Conservation (phyloP, 768 basidiomycete genomes). For the Tulasnella calospora region DNA sequence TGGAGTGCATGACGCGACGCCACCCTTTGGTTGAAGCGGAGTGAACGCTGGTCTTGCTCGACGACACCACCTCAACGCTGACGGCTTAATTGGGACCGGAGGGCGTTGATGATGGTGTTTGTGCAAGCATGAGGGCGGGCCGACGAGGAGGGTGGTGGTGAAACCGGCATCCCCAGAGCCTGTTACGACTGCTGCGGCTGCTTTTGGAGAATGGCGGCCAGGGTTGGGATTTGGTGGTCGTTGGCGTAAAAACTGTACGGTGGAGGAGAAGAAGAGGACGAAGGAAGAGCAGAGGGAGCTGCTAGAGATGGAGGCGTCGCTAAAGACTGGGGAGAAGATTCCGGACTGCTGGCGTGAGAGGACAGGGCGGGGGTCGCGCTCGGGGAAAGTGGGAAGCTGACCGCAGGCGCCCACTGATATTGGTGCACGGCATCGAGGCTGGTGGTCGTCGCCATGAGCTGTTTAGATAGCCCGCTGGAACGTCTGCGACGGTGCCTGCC, state of each 20-base stretch:
- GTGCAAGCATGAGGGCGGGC: not conserved
- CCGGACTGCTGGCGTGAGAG: not conserved
- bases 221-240: not conserved
- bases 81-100: not conserved
- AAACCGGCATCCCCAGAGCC: not conserved
- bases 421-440: not conserved
- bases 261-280: conserved; percentile 1
- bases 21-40: not conserved
- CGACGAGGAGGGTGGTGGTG: not conserved
- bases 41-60: not conserved
- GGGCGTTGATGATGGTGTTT: not conserved
- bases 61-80: not conserved
- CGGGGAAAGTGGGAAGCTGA: not conserved
- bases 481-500: not conserved
- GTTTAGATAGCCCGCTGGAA: not conserved
- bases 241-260: not conserved
- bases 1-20: not conserved
- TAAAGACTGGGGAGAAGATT: too few relatives aligned
- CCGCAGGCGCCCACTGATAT: not conserved
- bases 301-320: not conserved
- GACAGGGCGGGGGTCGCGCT: not conserved
- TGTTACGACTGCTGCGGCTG: not conserved
- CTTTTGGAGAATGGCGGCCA: not conserved
- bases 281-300: not conserved
- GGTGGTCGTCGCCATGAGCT: not conserved